Percentiles rank a stretch among this genome's conserved stretches.
Evolutionary conservation across 2,329 filamentous ascomycete species (phyloP).

Genomic region (Podosphaera fusca): DNA sequence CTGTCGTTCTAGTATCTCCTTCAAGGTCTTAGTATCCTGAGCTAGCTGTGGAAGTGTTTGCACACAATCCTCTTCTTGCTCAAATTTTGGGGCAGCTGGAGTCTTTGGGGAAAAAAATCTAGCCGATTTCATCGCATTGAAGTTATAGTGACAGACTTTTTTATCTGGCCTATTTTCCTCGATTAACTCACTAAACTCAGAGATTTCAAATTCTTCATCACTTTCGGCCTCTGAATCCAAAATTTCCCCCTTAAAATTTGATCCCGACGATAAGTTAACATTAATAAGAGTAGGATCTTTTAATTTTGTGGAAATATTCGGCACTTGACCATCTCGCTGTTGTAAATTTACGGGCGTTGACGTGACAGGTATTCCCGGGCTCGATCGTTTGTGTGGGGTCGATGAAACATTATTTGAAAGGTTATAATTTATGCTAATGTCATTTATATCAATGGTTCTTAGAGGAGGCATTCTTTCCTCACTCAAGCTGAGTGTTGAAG

Average conservation of each 20-base stretch:
- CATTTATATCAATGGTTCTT: conserved; percentile 12
- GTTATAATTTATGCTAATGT: conserved; percentile 7
- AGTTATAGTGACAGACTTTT: neutral
- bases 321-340: neutral
- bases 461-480: conserved; percentile 8
- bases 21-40: neutral
- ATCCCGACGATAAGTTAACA: neutral
- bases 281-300: neutral
- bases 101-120: neutral
- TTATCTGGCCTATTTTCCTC: neutral
- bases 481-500: conserved; percentile 1
- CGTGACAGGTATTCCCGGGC: conserved; percentile 13
- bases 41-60: neutral
- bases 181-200: neutral
- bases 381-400: conserved; percentile 10
- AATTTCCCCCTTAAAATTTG: conserved; percentile 8
- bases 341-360: conserved; percentile 8
- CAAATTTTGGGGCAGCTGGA: neutral
- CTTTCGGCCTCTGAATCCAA: conserved; percentile 13
- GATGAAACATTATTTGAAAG: conserved; percentile 4
- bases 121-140: neutral
- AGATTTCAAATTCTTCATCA: conserved; percentile 2
- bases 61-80: neutral
- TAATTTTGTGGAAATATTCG: neutral
- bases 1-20: neutral